Evolutionary conservation across 768 basidiomycete species (phyloP).

Genomic region (Collybia sordida): DNA sequence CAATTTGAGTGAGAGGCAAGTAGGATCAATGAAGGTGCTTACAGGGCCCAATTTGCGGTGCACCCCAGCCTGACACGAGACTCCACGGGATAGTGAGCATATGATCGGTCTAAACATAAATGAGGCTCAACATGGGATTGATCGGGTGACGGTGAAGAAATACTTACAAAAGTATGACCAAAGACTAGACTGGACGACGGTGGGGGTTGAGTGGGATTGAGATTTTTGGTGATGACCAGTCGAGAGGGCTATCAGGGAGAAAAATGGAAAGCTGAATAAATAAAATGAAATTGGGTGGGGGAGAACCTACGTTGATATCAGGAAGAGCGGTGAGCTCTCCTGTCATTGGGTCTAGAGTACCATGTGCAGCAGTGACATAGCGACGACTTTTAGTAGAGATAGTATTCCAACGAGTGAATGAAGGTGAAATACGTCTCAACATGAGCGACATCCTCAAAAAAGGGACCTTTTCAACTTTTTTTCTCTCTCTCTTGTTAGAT

Average conservation of each 20-base stretch:
- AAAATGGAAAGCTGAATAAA: not conserved
- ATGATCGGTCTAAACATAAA: conserved; percentile 66
- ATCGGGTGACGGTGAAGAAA: not conserved
- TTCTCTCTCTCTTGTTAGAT: no score
- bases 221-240: conserved; percentile 48
- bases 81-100: conserved; percentile 85
- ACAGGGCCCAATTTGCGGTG: conserved; percentile 85
- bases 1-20: conserved; percentile 4
- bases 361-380: conserved; percentile 7
- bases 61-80: conserved; percentile 72
- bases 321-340: conserved; percentile 23
- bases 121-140: conserved; percentile 1
- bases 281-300: not conserved
- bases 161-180: conserved; percentile 79
- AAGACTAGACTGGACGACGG: conserved; percentile 72
- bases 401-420: conserved; percentile 13
- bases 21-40: conserved; percentile 25
- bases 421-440: conserved; percentile 9
- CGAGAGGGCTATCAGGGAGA: conserved; percentile 42
- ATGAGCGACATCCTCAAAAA: conserved; percentile 8
- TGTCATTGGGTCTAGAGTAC: conserved; percentile 13
- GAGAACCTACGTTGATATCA: conserved; percentile 34
- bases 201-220: conserved; percentile 60
- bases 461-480: no score
- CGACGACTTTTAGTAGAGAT: conserved; percentile 4